phyloP scores from a whole-genome alignment of 345 rosid genomes.

The Eucalyptus microcorys region DNA sequence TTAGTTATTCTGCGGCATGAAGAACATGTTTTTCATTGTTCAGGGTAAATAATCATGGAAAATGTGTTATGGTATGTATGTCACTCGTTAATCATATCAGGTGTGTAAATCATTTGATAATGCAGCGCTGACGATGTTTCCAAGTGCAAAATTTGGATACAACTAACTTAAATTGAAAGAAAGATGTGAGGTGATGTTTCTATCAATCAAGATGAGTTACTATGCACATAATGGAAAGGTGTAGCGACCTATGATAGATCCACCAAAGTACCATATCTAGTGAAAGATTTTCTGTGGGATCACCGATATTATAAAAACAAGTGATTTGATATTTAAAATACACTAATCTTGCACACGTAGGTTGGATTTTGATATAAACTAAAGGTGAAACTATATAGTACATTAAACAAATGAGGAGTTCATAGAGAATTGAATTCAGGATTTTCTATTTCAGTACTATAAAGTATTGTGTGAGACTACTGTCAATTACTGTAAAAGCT shows the following conservation, averaged over 20 bases:
- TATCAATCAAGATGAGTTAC: not conserved
- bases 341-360: not conserved
- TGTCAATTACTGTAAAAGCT: rapidly evolving
- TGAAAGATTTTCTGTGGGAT: not conserved
- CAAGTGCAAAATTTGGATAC: not conserved
- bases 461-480: rapidly evolving
- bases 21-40: not conserved
- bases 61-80: not conserved
- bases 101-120: too few relatives aligned
- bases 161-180: not conserved
- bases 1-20: not conserved
- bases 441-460: rapidly evolving
- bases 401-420: not conserved
- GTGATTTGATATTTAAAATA: not conserved
- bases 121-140: not conserved
- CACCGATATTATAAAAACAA: not conserved
- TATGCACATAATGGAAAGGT: not conserved
- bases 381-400: not conserved
- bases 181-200: not conserved
- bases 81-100: not conserved
- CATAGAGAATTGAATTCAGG: not conserved
- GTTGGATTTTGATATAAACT: not conserved
- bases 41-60: not conserved
- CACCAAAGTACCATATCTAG: not conserved
- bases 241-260: not conserved